Evolutionary conservation across 257 asterid species (phyloP).

Genomic region (Solanum ahanhuiri): DNA sequence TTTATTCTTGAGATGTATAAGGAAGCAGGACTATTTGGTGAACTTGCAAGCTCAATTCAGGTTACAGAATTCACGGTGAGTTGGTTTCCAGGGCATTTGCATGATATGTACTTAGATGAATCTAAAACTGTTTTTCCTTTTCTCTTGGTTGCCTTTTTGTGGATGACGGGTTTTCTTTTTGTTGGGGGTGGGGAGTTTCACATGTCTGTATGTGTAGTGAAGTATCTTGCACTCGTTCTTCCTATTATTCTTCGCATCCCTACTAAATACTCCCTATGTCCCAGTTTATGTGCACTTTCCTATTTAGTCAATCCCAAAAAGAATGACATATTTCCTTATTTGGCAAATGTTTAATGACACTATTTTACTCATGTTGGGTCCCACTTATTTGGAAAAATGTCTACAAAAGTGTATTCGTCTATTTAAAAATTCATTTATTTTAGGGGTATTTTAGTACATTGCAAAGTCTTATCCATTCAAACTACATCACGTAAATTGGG

Average conservation of each 20-base stretch:
- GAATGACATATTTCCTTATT: neutral
- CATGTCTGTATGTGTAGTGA: neutral
- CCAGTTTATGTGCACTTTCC: neutral
- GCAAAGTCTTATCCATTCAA: neutral
- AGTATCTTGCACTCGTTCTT: neutral
- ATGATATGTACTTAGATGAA: neutral
- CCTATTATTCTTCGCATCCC: neutral
- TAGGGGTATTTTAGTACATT: neutral
- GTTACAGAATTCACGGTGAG: conserved; percentile 96
- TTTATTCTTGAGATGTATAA: conserved; percentile 81
- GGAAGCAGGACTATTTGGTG: conserved; percentile 84
- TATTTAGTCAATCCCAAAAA: neutral
- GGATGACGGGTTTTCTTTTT: neutral
- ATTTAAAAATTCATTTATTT: neutral
- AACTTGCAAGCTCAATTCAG: conserved; percentile 61
- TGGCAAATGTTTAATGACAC: neutral
- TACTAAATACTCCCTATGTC: neutral
- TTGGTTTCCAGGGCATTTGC: neutral
- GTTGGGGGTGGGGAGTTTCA: neutral
- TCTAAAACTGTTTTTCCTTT: neutral
- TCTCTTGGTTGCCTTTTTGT: neutral
- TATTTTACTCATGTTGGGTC: neutral
- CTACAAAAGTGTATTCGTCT: neutral
- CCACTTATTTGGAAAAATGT: neutral
- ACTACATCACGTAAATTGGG: neutral